phyloP scores from a whole-genome alignment of 495 filamentous ascomycete species.

The Talaromyces proteolyticus region DNA sequence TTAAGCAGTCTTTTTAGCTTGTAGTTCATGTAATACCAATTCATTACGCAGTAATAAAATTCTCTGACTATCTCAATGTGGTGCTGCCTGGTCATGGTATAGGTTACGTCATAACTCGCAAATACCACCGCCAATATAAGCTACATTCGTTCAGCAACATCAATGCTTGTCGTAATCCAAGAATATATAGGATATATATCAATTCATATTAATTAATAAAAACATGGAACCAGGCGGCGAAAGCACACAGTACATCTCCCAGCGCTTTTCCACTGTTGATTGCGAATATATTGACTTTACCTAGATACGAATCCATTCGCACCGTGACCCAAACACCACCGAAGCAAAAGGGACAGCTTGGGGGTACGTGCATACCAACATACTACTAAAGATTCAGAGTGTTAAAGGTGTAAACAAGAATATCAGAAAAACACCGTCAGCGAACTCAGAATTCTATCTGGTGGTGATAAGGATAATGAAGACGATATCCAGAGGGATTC shows the following conservation, averaged over 20 bases:
- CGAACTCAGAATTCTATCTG: slow-evolving; percentile 12
- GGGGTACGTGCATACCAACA: slow-evolving; percentile 32
- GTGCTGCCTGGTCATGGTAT: not conserved
- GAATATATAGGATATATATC: not conserved
- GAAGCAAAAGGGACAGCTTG: slow-evolving; percentile 56
- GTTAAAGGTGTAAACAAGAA: too few species aligned
- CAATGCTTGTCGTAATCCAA: not conserved
- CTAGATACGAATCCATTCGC: slow-evolving; percentile 56
- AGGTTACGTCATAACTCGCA: slow-evolving; percentile 6
- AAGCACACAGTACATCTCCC: slow-evolving; percentile 46
- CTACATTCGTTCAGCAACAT: not conserved
- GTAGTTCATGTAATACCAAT: too few species aligned
- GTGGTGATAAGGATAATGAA: slow-evolving; percentile 3
- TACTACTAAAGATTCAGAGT: too few species aligned
- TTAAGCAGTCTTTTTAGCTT: not conserved
- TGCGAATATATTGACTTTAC: slow-evolving; percentile 3
- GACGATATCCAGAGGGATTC: slow-evolving; percentile 9
- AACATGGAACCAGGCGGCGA: slow-evolving; percentile 56
- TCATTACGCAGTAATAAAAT: too few species aligned
- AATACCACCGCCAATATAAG: not conserved
- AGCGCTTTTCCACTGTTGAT: not conserved
- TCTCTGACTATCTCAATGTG: too few species aligned
- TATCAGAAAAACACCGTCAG: slow-evolving; percentile 18
- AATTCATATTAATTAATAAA: not conserved
- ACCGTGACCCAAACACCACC: slow-evolving; percentile 39